Percentiles rank a stretch among this genome's conserved stretches.
Evolutionary conservation across 768 basidiomycete genomes (phyloP).

Genomic region (Xerocomellus chrysenteron): DNA sequence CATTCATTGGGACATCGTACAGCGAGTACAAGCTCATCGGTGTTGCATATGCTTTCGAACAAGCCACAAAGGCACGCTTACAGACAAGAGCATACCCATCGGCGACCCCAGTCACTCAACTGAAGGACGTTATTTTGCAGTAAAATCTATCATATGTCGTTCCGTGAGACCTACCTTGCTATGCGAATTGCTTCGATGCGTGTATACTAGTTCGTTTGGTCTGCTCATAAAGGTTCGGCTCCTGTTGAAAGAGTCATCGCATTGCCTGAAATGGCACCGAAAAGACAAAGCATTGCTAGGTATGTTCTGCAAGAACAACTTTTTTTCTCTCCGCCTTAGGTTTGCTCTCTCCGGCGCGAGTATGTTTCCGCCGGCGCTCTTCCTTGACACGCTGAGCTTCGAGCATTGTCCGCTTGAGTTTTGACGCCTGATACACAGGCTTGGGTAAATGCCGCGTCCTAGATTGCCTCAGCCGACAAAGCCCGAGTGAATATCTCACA

Average conservation of each 20-base stretch:
- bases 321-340: constrained; percentile 93
- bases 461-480: constrained; percentile 1
- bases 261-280: constrained; percentile 6
- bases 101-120: constrained; percentile 57
- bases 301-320: constrained; percentile 78
- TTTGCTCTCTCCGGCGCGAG: constrained; percentile 79
- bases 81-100: constrained; percentile 46
- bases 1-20: constrained; percentile 62
- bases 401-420: constrained; percentile 91
- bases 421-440: constrained; percentile 82
- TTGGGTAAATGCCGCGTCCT: constrained; percentile 86
- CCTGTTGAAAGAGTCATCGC: constrained; percentile 1
- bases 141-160: constrained; percentile 5
- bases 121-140: constrained; percentile 33
- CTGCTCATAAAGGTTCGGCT: background rate
- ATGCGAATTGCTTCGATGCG: background rate
- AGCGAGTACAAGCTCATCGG: constrained; percentile 57
- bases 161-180: constrained; percentile 1
- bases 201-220: constrained; percentile 2
- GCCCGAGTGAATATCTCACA: background rate
- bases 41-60: constrained; percentile 65
- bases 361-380: constrained; percentile 87
- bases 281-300: constrained; percentile 23
- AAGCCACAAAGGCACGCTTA: constrained; percentile 55
- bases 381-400: constrained; percentile 89